A percentile compares a stretch with the other conserved stretches of the same genome.
phyloP scores from a whole-genome alignment of 2,329 filamentous ascomycete genomes.

The Aspergillus ochraceus region DNA sequence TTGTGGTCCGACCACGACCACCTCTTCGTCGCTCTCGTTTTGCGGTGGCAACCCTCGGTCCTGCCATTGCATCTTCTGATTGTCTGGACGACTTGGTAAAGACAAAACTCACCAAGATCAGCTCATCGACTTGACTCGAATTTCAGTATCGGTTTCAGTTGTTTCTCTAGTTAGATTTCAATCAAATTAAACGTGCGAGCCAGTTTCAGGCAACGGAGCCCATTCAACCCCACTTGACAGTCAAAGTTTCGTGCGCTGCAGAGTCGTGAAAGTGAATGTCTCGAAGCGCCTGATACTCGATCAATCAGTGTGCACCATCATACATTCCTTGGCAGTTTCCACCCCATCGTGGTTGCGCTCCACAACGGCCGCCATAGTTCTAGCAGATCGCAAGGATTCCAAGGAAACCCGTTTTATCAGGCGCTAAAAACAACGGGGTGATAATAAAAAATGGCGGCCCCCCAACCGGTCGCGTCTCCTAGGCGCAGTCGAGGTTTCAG shows the following conservation, averaged over 20 bases:
- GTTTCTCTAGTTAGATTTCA: not conserved
- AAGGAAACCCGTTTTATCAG: conserved; percentile 29
- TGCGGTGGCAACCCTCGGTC: not conserved
- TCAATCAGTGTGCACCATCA: conserved; percentile 9
- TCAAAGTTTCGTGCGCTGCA: not conserved
- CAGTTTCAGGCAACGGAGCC: conserved; percentile 6
- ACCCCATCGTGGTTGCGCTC: conserved; percentile 25
- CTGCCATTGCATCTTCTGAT: not conserved
- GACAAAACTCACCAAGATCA: not conserved
- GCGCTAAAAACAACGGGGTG: conserved; percentile 27
- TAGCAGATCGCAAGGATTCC: conserved; percentile 31
- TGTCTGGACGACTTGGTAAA: not conserved
- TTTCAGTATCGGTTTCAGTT: not conserved
- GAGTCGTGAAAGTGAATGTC: conserved; percentile 3
- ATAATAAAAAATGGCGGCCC: conserved; percentile 34
- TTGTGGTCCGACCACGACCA: not conserved
- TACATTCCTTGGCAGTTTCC: conserved; percentile 33
- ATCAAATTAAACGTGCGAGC: conserved; percentile 1
- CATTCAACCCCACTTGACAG: conserved; percentile 5
- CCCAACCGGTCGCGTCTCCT: conserved; percentile 28
- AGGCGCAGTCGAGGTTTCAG: conserved; percentile 48
- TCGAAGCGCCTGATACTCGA: conserved; percentile 10
- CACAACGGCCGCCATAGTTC: conserved; percentile 25
- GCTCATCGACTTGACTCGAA: not conserved
- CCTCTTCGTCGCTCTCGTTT: not conserved